Base-by-base conservation (phyloP, 2,329 filamentous ascomycete species). In the Blastomyces gilchristii region DNA sequence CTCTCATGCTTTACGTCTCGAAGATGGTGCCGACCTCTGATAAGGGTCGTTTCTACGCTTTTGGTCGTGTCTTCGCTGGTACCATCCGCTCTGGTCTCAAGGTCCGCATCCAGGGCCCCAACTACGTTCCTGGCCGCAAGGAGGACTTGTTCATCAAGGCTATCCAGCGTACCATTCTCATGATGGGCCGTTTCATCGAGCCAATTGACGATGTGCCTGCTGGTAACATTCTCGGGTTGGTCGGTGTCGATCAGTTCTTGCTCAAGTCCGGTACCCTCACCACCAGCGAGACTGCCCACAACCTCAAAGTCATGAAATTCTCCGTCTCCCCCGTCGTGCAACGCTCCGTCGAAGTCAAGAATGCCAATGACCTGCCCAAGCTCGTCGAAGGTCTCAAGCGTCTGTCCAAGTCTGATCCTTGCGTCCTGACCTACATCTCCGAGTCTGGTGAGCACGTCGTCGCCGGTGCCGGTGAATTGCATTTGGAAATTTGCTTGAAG, bases 221-320 rank as follows among this genome's bases (percentile, higher is more conserved):
- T 71, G 94, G 94, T 87, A 99, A 99, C 89, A 97, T 99, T 85
- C 88, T 97, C 75, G 94, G 94, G 86, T 86, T 99, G 75, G 94
- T 99, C 77, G 94, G 94, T 88, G 91, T 99, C 73, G 94, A 99
- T 80, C 94, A 99, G 87, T 99, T 97, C 90, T 85, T 99, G 85
- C 91, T 99, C 85, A 99, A 99, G 89, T 97, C 94, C 79, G 94
- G 94, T 89, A 99, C 94, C 75, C 89, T 99, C 74, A 96, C 92
- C 81, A 97, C 93, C 78, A 87, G 85, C 77, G 94, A 99, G 72
- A 95, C 91, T 70, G 93, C 94, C 78, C 94, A 99, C 89, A 99
- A 99, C 88, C 83, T 99, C 76, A 97, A 97, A 89, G 94, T 99
- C 83, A 99, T 99, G 94, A 97, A 97, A 86, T 99, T 99, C 89